Evolutionary conservation across 1,284 basidiomycete species (phyloP).

Genomic region (Pholiota adiposa): DNA sequence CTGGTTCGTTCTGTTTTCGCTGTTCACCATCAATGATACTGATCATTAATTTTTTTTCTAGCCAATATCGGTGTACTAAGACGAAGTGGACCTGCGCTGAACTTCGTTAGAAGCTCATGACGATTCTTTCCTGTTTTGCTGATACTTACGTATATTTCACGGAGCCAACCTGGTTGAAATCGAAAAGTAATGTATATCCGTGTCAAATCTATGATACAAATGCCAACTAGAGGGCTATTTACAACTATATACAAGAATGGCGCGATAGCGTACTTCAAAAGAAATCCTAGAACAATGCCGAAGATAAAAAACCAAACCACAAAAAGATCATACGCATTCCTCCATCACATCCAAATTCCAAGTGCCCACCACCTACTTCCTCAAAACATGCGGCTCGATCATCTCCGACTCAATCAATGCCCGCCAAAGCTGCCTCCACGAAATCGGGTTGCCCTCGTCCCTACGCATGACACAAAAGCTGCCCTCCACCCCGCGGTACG

Average conservation of each 20-base stretch:
- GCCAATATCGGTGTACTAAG: constrained; percentile 37
- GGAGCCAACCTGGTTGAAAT: not conserved
- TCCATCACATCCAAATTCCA: not conserved
- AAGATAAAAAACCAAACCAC: not conserved
- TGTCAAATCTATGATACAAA: not conserved
- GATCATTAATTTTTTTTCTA: constrained; percentile 10
- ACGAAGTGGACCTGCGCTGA: constrained; percentile 31
- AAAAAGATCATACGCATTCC: not conserved
- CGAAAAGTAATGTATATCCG: constrained; percentile 5
- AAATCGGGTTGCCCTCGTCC: constrained; percentile 74
- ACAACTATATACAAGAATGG: not conserved
- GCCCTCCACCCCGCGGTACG: constrained; percentile 46
- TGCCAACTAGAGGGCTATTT: not conserved
- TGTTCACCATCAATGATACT: not conserved
- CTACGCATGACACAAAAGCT: constrained; percentile 71
- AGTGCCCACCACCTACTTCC: constrained; percentile 31
- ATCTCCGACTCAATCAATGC: constrained; percentile 51
- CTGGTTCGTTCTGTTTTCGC: constrained; percentile 33
- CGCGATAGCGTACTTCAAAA: not conserved
- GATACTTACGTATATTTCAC: no score
- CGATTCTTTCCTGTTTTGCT: not conserved
- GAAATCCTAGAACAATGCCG: not conserved
- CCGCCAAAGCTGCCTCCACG: constrained; percentile 77
- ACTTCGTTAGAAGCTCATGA: constrained; percentile 30
- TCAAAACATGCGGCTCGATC: constrained; percentile 63